A percentile compares a stretch with the other conserved stretches of the same genome.
phyloP scores from a whole-genome alignment of 805 yeast genomes.

The Starmerella asiatica region DNA sequence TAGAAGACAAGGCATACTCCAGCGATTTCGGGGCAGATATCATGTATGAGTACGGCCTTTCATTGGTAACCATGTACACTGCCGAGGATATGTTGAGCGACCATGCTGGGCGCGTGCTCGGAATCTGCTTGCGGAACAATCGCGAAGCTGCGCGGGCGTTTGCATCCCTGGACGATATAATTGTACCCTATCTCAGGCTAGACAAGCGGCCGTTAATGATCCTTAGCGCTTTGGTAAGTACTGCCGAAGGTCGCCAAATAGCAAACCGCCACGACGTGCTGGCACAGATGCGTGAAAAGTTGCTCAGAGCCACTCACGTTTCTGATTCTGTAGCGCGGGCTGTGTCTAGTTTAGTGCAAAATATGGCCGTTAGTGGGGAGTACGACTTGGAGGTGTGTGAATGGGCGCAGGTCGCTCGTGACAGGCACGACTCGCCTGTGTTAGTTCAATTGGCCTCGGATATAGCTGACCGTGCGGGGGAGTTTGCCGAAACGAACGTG shows the following conservation, averaged over 20 bases:
- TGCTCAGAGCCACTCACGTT: background rate
- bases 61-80: slow-evolving; percentile 14
- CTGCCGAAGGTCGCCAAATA: slow-evolving; percentile 8
- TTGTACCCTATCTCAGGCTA: slow-evolving; percentile 1
- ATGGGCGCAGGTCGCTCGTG: slow-evolving; percentile 14
- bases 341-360: slow-evolving; percentile 9
- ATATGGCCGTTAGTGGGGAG: slow-evolving; percentile 10
- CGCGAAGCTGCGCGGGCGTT: slow-evolving; percentile 35
- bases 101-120: slow-evolving; percentile 44
- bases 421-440: background rate
- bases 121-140: slow-evolving; percentile 62
- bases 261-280: slow-evolving; percentile 1
- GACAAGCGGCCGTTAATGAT: slow-evolving; percentile 10
- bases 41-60: slow-evolving; percentile 22
- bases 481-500: slow-evolving; percentile 9
- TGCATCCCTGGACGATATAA: slow-evolving; percentile 1
- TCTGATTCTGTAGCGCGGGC: slow-evolving; percentile 1
- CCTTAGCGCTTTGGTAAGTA: slow-evolving; percentile 15
- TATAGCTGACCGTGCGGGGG: slow-evolving; percentile 10
- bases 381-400: slow-evolving; percentile 11
- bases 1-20: slow-evolving; percentile 49
- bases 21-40: slow-evolving; percentile 42
- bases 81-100: slow-evolving; percentile 29
- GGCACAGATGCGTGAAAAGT: background rate
- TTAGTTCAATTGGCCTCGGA: slow-evolving; percentile 8